Percentiles rank a stretch among this genome's conserved stretches.
These are phyloP conservation scores for Dioscorea cayenensis DNA, from an alignment of 116 monocot species.

Conservation along the genomic window DNA sequence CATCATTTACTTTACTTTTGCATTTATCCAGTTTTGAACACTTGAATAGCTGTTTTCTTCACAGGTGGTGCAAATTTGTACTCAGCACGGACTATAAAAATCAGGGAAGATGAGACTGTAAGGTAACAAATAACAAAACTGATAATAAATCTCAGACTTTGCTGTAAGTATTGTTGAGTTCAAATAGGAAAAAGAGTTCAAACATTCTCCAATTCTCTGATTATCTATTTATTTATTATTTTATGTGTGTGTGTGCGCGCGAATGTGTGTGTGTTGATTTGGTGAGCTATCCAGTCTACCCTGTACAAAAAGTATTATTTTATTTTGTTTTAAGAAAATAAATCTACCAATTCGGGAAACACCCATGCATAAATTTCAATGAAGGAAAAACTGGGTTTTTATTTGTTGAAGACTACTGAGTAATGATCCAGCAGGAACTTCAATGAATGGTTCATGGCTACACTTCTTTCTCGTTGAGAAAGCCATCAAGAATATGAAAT, in stretches of 20 bases:
- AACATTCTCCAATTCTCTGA: not conserved
- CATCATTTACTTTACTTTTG: not conserved
- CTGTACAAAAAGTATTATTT: not conserved
- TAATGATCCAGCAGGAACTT: not conserved
- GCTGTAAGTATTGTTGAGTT: no score
- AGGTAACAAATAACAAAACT: conserved; percentile 35
- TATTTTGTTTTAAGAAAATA: not conserved
- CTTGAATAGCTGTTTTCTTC: conserved; percentile 4
- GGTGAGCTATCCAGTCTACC: not conserved
- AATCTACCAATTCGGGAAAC: not conserved
- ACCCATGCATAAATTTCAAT: not conserved
- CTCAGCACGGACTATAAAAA: conserved; percentile 63
- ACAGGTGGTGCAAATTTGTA: conserved; percentile 76
- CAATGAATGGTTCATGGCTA: not conserved
- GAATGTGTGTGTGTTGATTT: no score
- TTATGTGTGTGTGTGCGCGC: no score
- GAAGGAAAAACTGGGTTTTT: not conserved
- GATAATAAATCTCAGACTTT: not conserved
- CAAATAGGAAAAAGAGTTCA: not conserved
- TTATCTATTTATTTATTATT: not conserved
- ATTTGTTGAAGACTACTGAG: not conserved
- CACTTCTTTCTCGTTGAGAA: not conserved
- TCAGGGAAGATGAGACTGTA: conserved; percentile 75
- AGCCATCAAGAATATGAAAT: no score
- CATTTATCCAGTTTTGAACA: not conserved